These are phyloP conservation scores for Backusella luteola DNA, from an alignment of 192 early-diverging fungal genomes.

Conservation along the genomic window DNA sequence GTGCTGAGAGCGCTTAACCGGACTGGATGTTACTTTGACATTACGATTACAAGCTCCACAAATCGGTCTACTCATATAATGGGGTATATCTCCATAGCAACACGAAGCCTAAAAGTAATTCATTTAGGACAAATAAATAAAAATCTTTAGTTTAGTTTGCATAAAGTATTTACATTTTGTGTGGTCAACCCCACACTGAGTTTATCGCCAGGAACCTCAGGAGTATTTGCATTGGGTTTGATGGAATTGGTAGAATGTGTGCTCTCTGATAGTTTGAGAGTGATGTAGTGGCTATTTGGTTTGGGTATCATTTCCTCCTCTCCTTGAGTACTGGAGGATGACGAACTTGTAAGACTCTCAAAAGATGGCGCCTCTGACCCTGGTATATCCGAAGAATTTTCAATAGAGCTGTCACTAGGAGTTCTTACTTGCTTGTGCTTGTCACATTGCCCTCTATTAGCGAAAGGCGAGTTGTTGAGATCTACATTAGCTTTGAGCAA, in stretches of 20 bases:
- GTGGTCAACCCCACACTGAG: slow-evolving; percentile 1
- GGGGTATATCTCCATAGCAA: not conserved
- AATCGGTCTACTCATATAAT: slow-evolving; percentile 5
- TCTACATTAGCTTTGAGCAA: not conserved
- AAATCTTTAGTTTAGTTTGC: slow-evolving; percentile 8
- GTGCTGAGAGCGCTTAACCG: not conserved
- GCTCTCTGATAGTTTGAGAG: not conserved
- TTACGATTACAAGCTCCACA: slow-evolving; percentile 13
- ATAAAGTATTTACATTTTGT: not conserved
- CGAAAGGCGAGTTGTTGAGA: not conserved
- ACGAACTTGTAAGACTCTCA: not conserved
- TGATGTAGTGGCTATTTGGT: not conserved
- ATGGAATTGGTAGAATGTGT: not conserved
- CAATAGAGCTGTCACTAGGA: slow-evolving; percentile 6
- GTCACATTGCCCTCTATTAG: not conserved
- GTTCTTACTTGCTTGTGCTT: slow-evolving; percentile 1
- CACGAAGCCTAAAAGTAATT: not conserved
- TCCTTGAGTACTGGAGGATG: not conserved
- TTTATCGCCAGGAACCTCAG: not conserved
- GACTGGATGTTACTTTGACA: slow-evolving; percentile 1
- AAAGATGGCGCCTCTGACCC: not conserved
- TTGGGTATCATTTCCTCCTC: slow-evolving; percentile 1
- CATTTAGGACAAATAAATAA: not conserved
- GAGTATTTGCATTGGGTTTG: not conserved
- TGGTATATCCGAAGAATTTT: slow-evolving; percentile 6